phyloP scores from a whole-genome alignment of 1,284 basidiomycete genomes.

The Naganishia cerealis region DNA sequence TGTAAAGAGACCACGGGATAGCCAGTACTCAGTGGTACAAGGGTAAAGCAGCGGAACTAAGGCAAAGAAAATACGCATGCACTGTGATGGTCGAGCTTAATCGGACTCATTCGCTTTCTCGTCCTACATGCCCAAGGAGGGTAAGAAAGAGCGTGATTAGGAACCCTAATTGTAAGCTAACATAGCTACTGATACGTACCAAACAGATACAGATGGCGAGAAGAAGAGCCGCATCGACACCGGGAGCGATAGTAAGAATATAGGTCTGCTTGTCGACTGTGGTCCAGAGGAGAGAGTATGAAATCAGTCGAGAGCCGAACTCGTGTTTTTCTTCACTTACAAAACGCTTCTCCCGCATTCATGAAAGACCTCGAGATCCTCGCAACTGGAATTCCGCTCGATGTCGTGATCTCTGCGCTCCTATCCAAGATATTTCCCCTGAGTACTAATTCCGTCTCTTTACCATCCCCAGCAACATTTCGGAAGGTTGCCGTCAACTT shows the following conservation, averaged over 20 bases:
- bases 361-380: constrained; percentile 20
- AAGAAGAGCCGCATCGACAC: constrained; percentile 24
- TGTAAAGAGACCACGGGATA: too few species aligned
- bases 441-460: constrained; percentile 20
- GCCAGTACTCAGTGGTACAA: too few species aligned
- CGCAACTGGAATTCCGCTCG: constrained; percentile 8
- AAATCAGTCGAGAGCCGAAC: not conserved
- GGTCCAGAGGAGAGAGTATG: not conserved
- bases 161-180: not conserved
- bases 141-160: not conserved
- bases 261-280: constrained; percentile 29
- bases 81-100: not conserved
- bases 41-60: too few species aligned
- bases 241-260: constrained; percentile 26
- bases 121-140: not conserved
- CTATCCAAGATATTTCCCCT: constrained; percentile 24
- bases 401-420: constrained; percentile 29
- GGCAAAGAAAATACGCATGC: not conserved
- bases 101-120: constrained; percentile 23
- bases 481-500: constrained; percentile 24
- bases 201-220: constrained; percentile 29
- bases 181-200: constrained; percentile 6
- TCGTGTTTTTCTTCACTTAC: not conserved
- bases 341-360: constrained; percentile 28
- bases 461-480: constrained; percentile 24